Evolutionary conservation across 805 yeast genomes (phyloP).

Genomic region (Kuraishia piskuri): DNA sequence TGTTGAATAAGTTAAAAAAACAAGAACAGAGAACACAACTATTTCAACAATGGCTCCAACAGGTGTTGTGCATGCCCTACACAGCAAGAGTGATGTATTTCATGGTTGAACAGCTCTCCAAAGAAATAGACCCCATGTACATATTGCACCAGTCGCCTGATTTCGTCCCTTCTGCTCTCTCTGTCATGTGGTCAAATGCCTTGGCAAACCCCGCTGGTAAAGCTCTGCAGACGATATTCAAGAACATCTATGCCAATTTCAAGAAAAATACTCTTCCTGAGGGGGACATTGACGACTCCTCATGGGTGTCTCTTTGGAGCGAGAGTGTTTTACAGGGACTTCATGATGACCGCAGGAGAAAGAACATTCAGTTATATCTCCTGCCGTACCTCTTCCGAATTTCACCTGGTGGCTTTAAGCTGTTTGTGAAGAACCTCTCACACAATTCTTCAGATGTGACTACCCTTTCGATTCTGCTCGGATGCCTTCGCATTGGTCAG

Average conservation of each 20-base stretch:
- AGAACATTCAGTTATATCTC: slow-evolving; percentile 48
- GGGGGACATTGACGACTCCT: slow-evolving; percentile 11
- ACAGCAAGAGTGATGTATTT: slow-evolving; percentile 55
- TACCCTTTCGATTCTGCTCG: slow-evolving; percentile 34
- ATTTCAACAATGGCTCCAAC: slow-evolving; percentile 36
- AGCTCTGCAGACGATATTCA: slow-evolving; percentile 33
- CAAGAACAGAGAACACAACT: slow-evolving; percentile 12
- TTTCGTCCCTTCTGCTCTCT: slow-evolving; percentile 39
- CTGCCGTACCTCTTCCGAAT: slow-evolving; percentile 54
- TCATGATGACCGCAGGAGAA: slow-evolving; percentile 21
- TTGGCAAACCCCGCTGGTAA: slow-evolving; percentile 64
- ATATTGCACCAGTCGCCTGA: slow-evolving; percentile 35
- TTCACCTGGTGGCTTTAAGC: slow-evolving; percentile 32
- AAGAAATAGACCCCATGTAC: slow-evolving; percentile 29
- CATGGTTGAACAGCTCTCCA: slow-evolving; percentile 47
- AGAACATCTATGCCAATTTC: slow-evolving; percentile 18
- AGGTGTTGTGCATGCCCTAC: slow-evolving; percentile 33
- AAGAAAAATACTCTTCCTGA: slow-evolving; percentile 1
- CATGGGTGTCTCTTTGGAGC: slow-evolving; percentile 51
- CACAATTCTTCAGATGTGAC: slow-evolving; percentile 14
- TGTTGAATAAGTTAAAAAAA: slow-evolving; percentile 23
- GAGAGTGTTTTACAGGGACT: slow-evolving; percentile 27
- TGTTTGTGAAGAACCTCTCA: slow-evolving; percentile 27
- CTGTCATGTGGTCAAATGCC: slow-evolving; percentile 45
- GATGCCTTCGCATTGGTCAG: slow-evolving; percentile 57